Base-by-base conservation (phyloP, 2,329 filamentous ascomycete species). In the Diplodia seriata region DNA sequence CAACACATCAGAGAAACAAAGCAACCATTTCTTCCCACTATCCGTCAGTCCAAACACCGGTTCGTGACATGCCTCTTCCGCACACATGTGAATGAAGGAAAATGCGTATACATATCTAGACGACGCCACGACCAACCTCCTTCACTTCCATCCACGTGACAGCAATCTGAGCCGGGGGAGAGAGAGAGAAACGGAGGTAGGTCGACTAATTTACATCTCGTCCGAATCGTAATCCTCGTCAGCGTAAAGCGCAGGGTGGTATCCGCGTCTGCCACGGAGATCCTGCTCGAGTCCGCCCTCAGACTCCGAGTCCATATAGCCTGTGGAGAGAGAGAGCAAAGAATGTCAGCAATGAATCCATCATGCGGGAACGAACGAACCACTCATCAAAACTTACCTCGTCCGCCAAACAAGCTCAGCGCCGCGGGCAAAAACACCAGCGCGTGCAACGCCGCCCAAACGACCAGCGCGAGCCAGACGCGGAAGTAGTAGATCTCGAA, bases 401-500 rank as follows among this genome's bases (percentile, higher is more conserved):
- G 87, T 1, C 95, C 95, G 20, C 95, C 95, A 62, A 91, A 85
- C 61, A 97, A 84, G 75, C 92, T 96, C 71, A 99, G 84, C 1
- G 91, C 90, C 0, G 98, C 95, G 0, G 95, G 95, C 73, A 99
- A 82, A 78, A 98, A 97, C 8, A 99, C 86, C 57, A 99, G 84
- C 0, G 95, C 93, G 78, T 99, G 95, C 11, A 90, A 85, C 8
- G 92, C 92, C 2, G 94, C 96, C 78, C 97, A 94, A 11, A 96
- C 78, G 12, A 99, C 94, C 66, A 99, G 86, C 7, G 94, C 91
- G 20, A 97, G 83, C 95, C 95, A 99, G 53, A 99, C 91, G 53
- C 95, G 87, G 85, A 99, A 99, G 81, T 99, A 99, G 81, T 99
- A 99, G 68, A 99, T 93, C 82, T 99, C 96, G 74, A 99, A 99